Conservation (phyloP, 441 rosid genomes). For the Macaranga tanarius region DNA sequence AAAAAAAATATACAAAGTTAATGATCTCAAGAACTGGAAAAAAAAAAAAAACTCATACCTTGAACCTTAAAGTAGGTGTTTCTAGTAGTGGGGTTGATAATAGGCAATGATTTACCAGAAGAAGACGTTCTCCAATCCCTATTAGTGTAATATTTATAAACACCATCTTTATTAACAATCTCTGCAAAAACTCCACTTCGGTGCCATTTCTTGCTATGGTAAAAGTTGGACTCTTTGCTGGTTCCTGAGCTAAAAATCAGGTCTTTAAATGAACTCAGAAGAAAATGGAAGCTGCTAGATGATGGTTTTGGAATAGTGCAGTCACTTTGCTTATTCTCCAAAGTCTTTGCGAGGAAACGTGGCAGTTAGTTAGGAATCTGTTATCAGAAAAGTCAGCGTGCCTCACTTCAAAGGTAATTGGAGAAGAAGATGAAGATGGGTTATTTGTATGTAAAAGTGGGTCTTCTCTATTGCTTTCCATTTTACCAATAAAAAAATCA, state of each 20-base stretch:
- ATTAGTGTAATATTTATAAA: constrained; percentile 71
- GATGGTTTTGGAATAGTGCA: too few species aligned
- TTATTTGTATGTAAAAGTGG: constrained; percentile 49
- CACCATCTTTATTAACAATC: constrained; percentile 65
- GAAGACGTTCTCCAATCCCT: constrained; percentile 84
- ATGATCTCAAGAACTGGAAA: not conserved
- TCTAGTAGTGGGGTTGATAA: constrained; percentile 80
- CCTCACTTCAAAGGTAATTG: constrained; percentile 48
- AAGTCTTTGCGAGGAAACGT: too few species aligned
- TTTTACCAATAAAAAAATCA: constrained; percentile 20
- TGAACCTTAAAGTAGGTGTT: constrained; percentile 91
- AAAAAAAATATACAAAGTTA: not conserved
- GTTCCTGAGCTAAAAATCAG: too few species aligned
- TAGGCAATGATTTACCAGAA: constrained; percentile 76
- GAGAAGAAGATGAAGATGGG: constrained; percentile 66
- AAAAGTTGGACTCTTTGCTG: too few species aligned
- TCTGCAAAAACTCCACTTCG: constrained; percentile 68
- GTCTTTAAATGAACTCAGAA: too few species aligned
- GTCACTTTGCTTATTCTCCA: too few species aligned
- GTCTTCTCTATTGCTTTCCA: constrained; percentile 72
- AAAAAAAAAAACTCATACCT: constrained; percentile 38
- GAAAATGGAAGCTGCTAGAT: too few species aligned
- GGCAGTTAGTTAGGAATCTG: too few species aligned
- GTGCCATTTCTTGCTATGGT: constrained; percentile 46
- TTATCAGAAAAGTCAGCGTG: too few species aligned